Evolutionary conservation across 495 filamentous ascomycete genomes (phyloP).

Genomic region (Aspergillus panamensis): DNA sequence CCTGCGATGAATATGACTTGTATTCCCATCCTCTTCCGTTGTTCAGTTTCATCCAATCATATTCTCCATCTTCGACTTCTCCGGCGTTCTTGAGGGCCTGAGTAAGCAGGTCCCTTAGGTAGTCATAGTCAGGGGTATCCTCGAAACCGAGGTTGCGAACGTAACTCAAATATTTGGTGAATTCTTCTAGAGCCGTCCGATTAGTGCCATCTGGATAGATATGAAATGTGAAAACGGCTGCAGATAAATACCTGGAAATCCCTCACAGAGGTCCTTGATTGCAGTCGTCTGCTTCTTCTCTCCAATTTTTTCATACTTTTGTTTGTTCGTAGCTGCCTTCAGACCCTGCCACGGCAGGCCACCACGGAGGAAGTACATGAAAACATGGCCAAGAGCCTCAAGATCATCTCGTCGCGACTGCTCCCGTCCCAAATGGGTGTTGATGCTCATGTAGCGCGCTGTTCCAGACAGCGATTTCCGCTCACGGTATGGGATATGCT

Average conservation of each 20-base stretch:
- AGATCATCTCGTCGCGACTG: conserved; percentile 96
- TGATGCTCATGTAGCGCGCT: conserved; percentile 99
- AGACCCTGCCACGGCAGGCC: conserved; percentile 97
- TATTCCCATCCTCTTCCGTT: conserved; percentile 94
- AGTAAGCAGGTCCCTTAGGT: conserved; percentile 92
- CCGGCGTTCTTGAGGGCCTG: conserved; percentile 93
- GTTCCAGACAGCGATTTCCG: conserved; percentile 96
- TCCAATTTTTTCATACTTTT: conserved; percentile 99
- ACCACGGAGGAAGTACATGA: conserved; percentile 98
- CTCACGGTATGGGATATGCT: conserved; percentile 98
- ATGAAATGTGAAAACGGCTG: neutral
- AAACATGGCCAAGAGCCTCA: conserved; percentile 94
- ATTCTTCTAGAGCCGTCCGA: conserved; percentile 62
- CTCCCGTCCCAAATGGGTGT: conserved; percentile 94
- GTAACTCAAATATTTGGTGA: conserved; percentile 95
- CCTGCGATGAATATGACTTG: conserved; percentile 77
- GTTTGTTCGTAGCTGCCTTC: conserved; percentile 99
- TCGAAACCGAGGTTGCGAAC: conserved; percentile 98
- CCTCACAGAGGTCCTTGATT: conserved; percentile 95
- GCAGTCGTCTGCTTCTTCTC: conserved; percentile 99
- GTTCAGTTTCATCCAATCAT: conserved; percentile 99
- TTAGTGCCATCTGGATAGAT: conserved; percentile 11
- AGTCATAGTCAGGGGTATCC: conserved; percentile 98
- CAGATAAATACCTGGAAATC: conserved; percentile 68
- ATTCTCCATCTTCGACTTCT: conserved; percentile 96